Conservation (phyloP, 768 basidiomycete genomes). For the Lentinula detonsa region DNA sequence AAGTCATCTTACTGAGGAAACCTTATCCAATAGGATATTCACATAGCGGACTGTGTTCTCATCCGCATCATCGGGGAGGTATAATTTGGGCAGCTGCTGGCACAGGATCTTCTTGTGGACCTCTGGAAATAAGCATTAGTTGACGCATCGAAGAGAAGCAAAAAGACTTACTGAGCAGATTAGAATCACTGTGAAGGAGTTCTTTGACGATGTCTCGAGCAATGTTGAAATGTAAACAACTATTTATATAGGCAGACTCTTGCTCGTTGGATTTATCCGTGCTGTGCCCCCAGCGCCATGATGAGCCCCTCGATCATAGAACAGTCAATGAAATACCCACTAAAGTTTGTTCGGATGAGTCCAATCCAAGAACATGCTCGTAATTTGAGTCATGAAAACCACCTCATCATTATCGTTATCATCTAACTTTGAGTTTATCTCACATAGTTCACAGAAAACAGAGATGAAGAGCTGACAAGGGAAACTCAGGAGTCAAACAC, state of each 20-base stretch:
- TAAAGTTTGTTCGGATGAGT: conserved; percentile 62
- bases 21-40: conserved; percentile 54
- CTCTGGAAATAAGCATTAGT: conserved; percentile 29
- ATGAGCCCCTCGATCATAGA: background rate
- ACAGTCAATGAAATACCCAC: conserved; percentile 18
- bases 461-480: conserved; percentile 30
- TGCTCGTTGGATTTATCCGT: conserved; percentile 18
- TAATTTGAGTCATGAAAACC: conserved; percentile 51
- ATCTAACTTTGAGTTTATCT: conserved; percentile 36
- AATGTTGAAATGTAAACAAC: conserved; percentile 45
- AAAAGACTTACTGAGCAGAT: conserved; percentile 43
- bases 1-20: conserved; percentile 43
- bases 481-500: background rate
- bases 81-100: conserved; percentile 56
- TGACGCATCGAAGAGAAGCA: background rate
- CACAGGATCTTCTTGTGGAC: conserved; percentile 62
- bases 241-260: conserved; percentile 27
- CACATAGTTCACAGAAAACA: conserved; percentile 44
- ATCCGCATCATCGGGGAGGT: conserved; percentile 67
- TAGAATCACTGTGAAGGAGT: conserved; percentile 38
- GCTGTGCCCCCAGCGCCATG: background rate
- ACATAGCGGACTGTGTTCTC: conserved; percentile 61
- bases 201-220: conserved; percentile 42
- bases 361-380: conserved; percentile 67
- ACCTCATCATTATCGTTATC: conserved; percentile 57